Base-by-base conservation (phyloP, 2,329 filamentous ascomycete genomes). In the Fusarium bulbicola region DNA sequence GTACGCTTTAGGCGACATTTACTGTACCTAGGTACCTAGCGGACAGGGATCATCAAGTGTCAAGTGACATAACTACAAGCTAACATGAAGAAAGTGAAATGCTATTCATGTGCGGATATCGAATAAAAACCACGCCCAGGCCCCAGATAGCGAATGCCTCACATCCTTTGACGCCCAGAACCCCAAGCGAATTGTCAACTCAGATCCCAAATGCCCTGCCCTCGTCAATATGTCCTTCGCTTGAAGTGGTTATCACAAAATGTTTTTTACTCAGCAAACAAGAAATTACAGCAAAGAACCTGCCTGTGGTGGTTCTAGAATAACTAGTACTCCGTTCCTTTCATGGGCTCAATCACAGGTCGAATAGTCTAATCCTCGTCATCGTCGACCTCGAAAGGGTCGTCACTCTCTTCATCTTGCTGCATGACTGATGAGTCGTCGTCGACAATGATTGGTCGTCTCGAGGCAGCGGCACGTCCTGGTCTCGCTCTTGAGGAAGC, bases 321-420 rank as follows among this genome's bases (percentile, higher is more conserved):
- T 34, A 56, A 43, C 36, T 37, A 63, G 67, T 58, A 66, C 70
- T 21, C 39, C 26, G 59, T 54, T 24, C 34, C 59, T 43, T 43
- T 45, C 30, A 47, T 34, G 26, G 60, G 42, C 40, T 54, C 45
- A 40, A 46, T 32, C 40, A 45, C 26, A 45, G 15, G 24, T 20
- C 37, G 21, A 49, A 53, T 47, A 42, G 47, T 66, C 72, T 76
- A 82, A 58, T 81, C 79, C 24, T 82, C 80, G 53, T 82, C 80
- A 63, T 86, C 85, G 63, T 86, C 85, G 80, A 86, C 82, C 52
- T 82, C 84, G 66, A 87, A 87, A 24, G 82, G 80, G 64, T 86
- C 85, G 47, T 86, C 85, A 57, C 82, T 85, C 67, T 82, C 81
- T 36, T 74, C 59, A 12, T 61, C 64, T n/a, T 67, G 76, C 16